Percentiles rank a stretch among this genome's conserved stretches.
phyloP scores from a whole-genome alignment of 805 yeast genomes.

The Metschnikowia noctiluminum region DNA sequence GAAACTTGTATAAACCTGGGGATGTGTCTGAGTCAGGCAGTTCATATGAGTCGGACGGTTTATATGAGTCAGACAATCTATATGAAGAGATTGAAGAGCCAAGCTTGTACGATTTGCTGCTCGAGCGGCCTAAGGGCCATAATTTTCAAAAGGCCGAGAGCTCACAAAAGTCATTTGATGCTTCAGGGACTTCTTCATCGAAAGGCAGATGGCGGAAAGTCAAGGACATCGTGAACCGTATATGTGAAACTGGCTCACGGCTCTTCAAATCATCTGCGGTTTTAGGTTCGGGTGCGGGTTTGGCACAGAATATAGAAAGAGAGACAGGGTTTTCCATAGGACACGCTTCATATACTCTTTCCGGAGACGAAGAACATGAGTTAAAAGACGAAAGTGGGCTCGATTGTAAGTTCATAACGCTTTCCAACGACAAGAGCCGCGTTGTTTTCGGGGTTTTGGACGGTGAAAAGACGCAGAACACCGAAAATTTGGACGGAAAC shows the following conservation, averaged over 20 bases:
- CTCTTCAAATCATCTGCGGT: not conserved
- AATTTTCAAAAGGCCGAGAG: not conserved
- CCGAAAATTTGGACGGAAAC: too few species aligned
- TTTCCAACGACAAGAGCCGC: not conserved
- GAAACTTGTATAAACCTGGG: too few species aligned
- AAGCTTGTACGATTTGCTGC: not conserved
- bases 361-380: not conserved
- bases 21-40: too few species aligned
- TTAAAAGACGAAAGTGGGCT: not conserved
- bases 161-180: not conserved
- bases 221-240: not conserved
- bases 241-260: not conserved
- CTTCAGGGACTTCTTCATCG: not conserved
- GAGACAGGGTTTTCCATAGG: not conserved
- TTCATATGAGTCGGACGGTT: not conserved
- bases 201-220: not conserved
- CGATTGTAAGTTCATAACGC: not conserved
- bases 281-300: too few species aligned
- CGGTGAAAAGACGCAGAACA: not conserved
- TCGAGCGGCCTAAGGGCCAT: too few species aligned
- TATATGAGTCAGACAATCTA: not conserved
- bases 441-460: slow-evolving; percentile 1
- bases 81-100: not conserved
- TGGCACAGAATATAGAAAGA: not conserved
- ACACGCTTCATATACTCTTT: not conserved